phyloP scores from a whole-genome alignment of 1,284 basidiomycete species.

The Bondarzewia mesenterica region DNA sequence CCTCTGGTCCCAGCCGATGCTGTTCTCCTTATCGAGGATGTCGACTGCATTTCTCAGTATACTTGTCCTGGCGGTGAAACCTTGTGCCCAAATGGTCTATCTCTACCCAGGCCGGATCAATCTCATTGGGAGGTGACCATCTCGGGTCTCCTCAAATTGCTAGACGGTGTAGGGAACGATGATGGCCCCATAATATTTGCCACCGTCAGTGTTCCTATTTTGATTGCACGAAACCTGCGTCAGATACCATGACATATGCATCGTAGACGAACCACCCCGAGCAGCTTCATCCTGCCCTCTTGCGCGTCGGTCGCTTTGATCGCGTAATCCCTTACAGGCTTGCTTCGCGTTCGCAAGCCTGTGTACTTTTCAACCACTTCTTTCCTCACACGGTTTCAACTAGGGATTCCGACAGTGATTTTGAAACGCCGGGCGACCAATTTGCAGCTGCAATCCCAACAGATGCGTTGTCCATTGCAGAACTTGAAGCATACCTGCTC shows the following conservation, averaged over 20 bases:
- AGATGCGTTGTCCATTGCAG: background rate
- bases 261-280: background rate
- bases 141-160: constrained; percentile 1
- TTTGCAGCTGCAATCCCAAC: background rate
- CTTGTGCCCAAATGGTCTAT: background rate
- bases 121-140: background rate
- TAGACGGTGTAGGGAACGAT: constrained; percentile 1
- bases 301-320: background rate
- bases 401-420: too few species aligned
- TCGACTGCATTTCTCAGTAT: constrained; percentile 2
- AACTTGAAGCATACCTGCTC: background rate
- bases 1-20: background rate
- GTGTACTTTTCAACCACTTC: background rate
- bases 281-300: background rate
- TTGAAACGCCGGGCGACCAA: background rate
- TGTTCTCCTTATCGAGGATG: constrained; percentile 2
- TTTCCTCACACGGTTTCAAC: background rate
- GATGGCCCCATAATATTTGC: constrained; percentile 3
- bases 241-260: background rate
- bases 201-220: background rate
- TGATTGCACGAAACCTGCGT: too few species aligned
- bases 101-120: too few species aligned
- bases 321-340: background rate
- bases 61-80: background rate
- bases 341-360: background rate